Evolutionary conservation across 2,329 filamentous ascomycete genomes (phyloP).

Genomic region (Stachybotrys elegans): DNA sequence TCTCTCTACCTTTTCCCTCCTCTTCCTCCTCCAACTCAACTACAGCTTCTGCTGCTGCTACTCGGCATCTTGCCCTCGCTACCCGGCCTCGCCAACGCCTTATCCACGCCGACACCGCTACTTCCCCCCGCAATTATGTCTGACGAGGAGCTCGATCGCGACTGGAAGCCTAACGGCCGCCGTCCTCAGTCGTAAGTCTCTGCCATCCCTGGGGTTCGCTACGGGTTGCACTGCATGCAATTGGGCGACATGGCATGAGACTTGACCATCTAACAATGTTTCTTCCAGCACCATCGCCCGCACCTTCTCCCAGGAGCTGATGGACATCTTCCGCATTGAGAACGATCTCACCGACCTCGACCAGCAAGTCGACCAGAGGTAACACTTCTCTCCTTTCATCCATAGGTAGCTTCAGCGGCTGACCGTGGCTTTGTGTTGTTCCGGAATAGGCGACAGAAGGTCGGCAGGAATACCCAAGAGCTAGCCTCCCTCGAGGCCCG

Average conservation of each 20-base stretch:
- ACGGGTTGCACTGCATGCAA: too few species aligned
- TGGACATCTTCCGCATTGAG: conserved; percentile 86
- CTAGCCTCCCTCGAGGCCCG: conserved; percentile 81
- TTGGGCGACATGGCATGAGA: too few species aligned
- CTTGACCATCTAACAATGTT: too few species aligned
- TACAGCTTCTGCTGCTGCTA: conserved; percentile 1
- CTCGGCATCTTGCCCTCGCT: neutral
- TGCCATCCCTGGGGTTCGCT: too few species aligned
- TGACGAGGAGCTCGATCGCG: conserved; percentile 67
- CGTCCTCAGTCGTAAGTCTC: conserved; percentile 79
- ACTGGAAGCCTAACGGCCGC: conserved; percentile 73
- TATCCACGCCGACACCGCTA: neutral
- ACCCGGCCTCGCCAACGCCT: neutral
- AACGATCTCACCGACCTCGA: conserved; percentile 69
- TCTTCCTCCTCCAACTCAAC: neutral
- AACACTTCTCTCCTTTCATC: conserved; percentile 29
- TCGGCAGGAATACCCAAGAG: conserved; percentile 70
- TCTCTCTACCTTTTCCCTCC: neutral
- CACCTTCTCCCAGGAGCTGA: conserved; percentile 80
- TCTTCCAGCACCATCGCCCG: conserved; percentile 73
- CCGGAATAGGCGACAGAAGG: conserved; percentile 72
- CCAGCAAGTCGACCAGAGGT: conserved; percentile 78
- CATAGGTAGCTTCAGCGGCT: too few species aligned
- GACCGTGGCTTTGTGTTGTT: too few species aligned
- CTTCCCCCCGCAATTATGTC: conserved; percentile 30